Evolutionary conservation across 371 early-diverging fungal species (phyloP), one percentile per base, ranked within the genome.

Genomic region (Vittaforma corneae): DNA sequence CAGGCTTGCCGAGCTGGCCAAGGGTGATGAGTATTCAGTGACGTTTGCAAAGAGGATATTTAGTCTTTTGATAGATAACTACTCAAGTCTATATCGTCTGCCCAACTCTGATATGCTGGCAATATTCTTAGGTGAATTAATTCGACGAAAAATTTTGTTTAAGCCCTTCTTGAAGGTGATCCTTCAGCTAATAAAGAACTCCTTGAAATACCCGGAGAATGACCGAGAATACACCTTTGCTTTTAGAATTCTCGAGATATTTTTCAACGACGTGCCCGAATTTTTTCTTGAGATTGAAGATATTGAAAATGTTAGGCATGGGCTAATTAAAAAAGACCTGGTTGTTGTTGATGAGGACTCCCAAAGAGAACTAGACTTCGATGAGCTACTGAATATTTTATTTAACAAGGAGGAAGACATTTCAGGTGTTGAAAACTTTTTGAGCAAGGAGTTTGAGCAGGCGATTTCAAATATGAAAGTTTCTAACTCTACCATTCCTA

Each of bases 161-260:
- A 62, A 56, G 28, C 58, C 64, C 2, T 76, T 71, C 48, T 16
- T 42, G 22, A 63, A 58, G 46, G 52, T 51, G 24, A 47, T 61
- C 3, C 40, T 72, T 11, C 33, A 50, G 18, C 57, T 63, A 22
- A 52, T 68, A 18, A 73, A 73, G 44, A 51, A 58, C 20, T 67
- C 70, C 1, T 38, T 74, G 35, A 33, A 24, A n/a, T 61, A 37
- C 47, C 70, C 71, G 18, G 53, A 57, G 44, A 56, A 33, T 37
- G 74, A 74, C 9, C 16, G 71, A 5, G 74, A 74, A 48, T 74
- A 62, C 37, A 32, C 44, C 24, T 74, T 74, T 65, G 71, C 67
- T 22, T 70, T 74, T 28, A 60, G 42, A 44, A 53, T 64, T 45
- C 29, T 68, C 6, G 69, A 68, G 30, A 34, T 53, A 14, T 73